phyloP scores from a whole-genome alignment of 768 basidiomycete species.

The Termitomyces sp. region DNA sequence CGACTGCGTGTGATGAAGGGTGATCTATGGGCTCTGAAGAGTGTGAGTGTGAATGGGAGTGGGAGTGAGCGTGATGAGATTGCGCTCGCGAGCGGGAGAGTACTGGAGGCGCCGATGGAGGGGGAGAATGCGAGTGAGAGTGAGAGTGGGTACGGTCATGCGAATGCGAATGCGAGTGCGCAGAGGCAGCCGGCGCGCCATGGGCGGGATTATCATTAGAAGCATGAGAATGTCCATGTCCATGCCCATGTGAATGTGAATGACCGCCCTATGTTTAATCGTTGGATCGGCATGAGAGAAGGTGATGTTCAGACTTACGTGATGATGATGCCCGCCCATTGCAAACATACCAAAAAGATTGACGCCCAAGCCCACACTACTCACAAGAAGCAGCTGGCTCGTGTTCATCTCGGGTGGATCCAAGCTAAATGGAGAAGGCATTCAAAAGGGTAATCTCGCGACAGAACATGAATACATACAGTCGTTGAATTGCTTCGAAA shows the following conservation, averaged over 20 bases:
- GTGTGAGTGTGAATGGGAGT: slow-evolving; percentile 23
- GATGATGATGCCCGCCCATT: slow-evolving; percentile 93
- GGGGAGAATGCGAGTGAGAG: slow-evolving; percentile 25
- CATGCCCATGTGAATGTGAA: slow-evolving; percentile 49
- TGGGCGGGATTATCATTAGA: slow-evolving; percentile 14
- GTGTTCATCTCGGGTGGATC: slow-evolving; percentile 99
- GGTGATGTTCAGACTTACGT: slow-evolving; percentile 41
- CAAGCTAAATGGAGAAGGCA: slow-evolving; percentile 40
- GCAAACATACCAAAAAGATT: slow-evolving; percentile 99
- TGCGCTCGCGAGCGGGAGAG: slow-evolving; percentile 11
- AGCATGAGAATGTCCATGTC: slow-evolving; percentile 37
- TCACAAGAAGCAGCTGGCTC: slow-evolving; percentile 85
- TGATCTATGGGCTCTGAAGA: slow-evolving; percentile 4
- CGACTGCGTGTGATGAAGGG: background rate
- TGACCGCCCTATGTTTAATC: slow-evolving; percentile 46
- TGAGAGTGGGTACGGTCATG: slow-evolving; percentile 17
- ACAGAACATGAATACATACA: slow-evolving; percentile 46
- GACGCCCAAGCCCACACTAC: slow-evolving; percentile 83
- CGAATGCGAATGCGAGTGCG: slow-evolving; percentile 22
- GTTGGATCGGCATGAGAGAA: background rate
- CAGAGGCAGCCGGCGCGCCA: slow-evolving; percentile 19
- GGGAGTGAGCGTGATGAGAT: slow-evolving; percentile 24
- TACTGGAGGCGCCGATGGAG: slow-evolving; percentile 1
- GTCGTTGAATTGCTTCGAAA: slow-evolving; percentile 93
- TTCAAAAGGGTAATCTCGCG: background rate